phyloP scores from a whole-genome alignment of 2,329 filamentous ascomycete species.

The Didymella pomorum region DNA sequence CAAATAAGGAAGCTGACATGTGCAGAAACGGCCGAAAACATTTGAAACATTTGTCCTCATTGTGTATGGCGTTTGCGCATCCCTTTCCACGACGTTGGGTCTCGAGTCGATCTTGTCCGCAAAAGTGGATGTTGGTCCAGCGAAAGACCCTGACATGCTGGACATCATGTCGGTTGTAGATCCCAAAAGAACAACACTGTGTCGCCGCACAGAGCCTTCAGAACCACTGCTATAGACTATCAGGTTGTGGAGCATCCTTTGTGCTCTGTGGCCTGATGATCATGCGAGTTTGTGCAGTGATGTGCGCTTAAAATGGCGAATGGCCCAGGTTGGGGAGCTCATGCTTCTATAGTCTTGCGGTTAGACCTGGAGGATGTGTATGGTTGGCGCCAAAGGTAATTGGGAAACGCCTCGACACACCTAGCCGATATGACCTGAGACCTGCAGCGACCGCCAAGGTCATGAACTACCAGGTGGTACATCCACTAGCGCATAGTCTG shows the following conservation, averaged over 20 bases:
- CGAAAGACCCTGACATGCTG: constrained; percentile 7
- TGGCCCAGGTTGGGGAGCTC: constrained; percentile 3
- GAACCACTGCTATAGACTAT: background rate
- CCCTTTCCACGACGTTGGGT: constrained; percentile 8
- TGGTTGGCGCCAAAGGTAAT: constrained; percentile 17
- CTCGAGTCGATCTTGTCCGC: constrained; percentile 13
- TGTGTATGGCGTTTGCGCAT: constrained; percentile 4
- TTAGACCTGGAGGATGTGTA: constrained; percentile 10
- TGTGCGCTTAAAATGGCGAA: constrained; percentile 5
- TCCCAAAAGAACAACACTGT: background rate
- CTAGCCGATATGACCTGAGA: constrained; percentile 13
- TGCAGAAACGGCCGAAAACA: constrained; percentile 5
- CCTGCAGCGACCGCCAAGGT: constrained; percentile 16
- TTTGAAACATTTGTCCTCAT: constrained; percentile 10
- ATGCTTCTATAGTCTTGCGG: constrained; percentile 9
- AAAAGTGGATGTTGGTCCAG: constrained; percentile 6
- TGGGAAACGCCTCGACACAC: constrained; percentile 18
- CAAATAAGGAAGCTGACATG: constrained; percentile 14
- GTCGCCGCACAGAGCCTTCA: constrained; percentile 1
- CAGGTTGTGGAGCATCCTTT: background rate
- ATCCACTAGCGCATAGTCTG: constrained; percentile 14
- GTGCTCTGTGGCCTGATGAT: constrained; percentile 16
- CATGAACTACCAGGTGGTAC: constrained; percentile 13
- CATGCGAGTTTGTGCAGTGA: constrained; percentile 24
- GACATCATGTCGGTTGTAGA: background rate